phyloP scores from a whole-genome alignment of 305 asterid species.

The Petunia hybrid region DNA sequence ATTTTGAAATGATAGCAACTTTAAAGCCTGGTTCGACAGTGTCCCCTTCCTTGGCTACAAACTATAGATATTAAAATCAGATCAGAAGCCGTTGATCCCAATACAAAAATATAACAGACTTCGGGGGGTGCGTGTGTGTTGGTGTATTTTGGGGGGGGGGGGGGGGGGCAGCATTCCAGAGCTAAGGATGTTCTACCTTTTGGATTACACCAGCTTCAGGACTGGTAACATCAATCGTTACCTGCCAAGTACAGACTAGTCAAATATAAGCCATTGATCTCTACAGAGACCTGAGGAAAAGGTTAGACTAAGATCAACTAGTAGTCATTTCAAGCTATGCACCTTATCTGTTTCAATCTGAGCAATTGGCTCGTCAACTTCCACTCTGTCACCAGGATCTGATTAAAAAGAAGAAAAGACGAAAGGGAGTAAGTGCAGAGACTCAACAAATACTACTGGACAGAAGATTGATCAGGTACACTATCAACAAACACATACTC shows the following conservation, averaged over 20 bases:
- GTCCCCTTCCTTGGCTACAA: conserved; percentile 93
- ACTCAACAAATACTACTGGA: conserved; percentile 24
- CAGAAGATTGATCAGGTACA: neutral
- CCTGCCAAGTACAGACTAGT: conserved; percentile 54
- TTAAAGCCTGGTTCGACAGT: conserved; percentile 96
- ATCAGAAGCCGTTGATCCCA: conserved; percentile 12
- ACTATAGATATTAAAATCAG: conserved; percentile 47
- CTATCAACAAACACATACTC: conserved; percentile 55
- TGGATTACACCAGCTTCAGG: conserved; percentile 98
- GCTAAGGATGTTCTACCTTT: conserved; percentile 58
- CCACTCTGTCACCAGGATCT: conserved; percentile 96
- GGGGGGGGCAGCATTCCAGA: neutral
- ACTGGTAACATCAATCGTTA: conserved; percentile 95
- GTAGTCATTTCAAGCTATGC: conserved; percentile 27
- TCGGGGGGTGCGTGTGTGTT: neutral
- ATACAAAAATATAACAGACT: neutral
- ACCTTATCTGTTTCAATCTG: conserved; percentile 99
- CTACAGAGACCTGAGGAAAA: conserved; percentile 29
- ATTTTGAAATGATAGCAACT: conserved; percentile 88
- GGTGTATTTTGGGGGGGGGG: neutral
- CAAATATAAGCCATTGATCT: conserved; percentile 36
- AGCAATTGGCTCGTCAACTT: conserved; percentile 93
- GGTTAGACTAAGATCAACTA: conserved; percentile 23
- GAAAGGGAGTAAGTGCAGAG: conserved; percentile 30
- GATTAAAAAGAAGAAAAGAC: conserved; percentile 37